phyloP scores from a whole-genome alignment of 768 basidiomycete genomes.

The Auricularia heimuer region DNA sequence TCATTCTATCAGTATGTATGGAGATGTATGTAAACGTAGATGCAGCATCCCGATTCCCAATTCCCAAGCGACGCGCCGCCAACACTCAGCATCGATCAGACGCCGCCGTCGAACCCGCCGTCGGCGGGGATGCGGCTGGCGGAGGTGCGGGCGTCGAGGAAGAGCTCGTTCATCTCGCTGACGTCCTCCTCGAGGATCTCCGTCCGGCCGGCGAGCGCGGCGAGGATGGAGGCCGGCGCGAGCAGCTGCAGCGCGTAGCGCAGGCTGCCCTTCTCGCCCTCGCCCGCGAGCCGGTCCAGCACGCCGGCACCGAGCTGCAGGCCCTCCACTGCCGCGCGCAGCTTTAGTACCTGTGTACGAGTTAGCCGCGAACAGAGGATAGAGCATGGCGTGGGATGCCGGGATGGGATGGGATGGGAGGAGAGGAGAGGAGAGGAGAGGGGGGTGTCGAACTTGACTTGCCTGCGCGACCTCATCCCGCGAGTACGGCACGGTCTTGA shows the following conservation, averaged over 20 bases:
- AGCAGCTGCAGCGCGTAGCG: slow-evolving; percentile 83
- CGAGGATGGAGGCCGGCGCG: slow-evolving; percentile 83
- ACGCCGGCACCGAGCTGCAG: slow-evolving; percentile 67
- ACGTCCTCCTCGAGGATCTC: slow-evolving; percentile 87
- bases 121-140: slow-evolving; percentile 42
- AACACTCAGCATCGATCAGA: not conserved
- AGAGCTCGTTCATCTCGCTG: slow-evolving; percentile 86
- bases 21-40: too few relatives aligned
- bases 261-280: slow-evolving; percentile 75
- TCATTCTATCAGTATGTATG: too few relatives aligned
- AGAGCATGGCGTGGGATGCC: too few relatives aligned
- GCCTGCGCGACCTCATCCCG: slow-evolving; percentile 81
- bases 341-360: slow-evolving; percentile 74
- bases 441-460: slow-evolving; percentile 88
- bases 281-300: slow-evolving; percentile 66
- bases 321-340: slow-evolving; percentile 81
- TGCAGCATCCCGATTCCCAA: too few relatives aligned
- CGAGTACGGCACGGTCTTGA: slow-evolving; percentile 78
- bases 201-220: slow-evolving; percentile 61
- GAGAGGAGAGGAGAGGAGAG: slow-evolving; percentile 65
- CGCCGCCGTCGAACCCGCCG: slow-evolving; percentile 24
- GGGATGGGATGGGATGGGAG: too few relatives aligned
- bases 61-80: too few relatives aligned
- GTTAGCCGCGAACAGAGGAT: slow-evolving; percentile 41
- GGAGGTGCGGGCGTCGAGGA: slow-evolving; percentile 85